Evolutionary conservation across 106 monocot species (phyloP), one percentile per base, ranked within the genome.

Genomic region (Platanthera guangdongensis): DNA sequence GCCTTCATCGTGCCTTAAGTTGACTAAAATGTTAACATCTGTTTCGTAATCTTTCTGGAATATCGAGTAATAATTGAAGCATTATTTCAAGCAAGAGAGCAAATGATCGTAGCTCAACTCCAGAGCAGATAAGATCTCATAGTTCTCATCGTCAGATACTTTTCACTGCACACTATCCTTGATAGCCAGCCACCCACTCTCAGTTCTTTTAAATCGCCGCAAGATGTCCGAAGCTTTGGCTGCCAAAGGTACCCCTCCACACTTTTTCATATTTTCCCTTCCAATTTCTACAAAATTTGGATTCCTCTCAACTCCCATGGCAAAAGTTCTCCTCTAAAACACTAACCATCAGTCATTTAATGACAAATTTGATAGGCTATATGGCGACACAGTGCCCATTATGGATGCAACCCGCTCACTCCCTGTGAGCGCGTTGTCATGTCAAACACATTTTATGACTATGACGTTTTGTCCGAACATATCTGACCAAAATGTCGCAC

Each of bases 181-280:
- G 28, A 84, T 45, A 6, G 59, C 52, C 28, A 39, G n/a, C 85
- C 80, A 85, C 51, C 52, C 54, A 16, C 59, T 70, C 47, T 52
- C 67, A 3, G 9, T 73, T 19, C 64, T 72, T 18, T 50, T 62
- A 6, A 57, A 64, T 10, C n/a, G 22, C 77, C 83, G 45, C 8
- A 73, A 6, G 48, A 75, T 73, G 19, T 82, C 84, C 1, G 84
- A 51, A 8, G 80, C 72, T 18, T 87, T 82, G 5, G 84, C 82
- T 1, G 79, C 84, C 32, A 84, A 82, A 8, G 87, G 79, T 18
- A 28, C 82, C 84, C 3, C 32, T 32, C 71, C 73, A 63, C 84
- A 87, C 51, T 82, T 84, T 47, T 45, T 82, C 13, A 81, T 82
- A 52, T 84, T 84, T 18, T 87, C 79, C 50, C 53, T 79, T n/a